Conservation (phyloP, 2,329 filamentous ascomycete species). For the Fusarium protoensiforme region DNA sequence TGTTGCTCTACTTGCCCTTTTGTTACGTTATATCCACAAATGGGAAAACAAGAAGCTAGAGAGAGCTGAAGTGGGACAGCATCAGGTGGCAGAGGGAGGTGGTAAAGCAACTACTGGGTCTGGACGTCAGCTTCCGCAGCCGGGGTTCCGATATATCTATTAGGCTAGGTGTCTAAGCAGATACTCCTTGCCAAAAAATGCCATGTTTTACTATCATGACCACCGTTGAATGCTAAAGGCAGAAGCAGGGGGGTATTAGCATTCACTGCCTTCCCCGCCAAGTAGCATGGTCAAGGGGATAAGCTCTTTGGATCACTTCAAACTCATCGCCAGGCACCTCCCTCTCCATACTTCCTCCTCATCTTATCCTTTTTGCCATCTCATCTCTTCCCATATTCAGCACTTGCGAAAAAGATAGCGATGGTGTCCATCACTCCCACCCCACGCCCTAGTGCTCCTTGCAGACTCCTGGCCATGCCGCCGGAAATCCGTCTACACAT, state of each 20-base stretch:
- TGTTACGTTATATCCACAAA: constrained; percentile 63
- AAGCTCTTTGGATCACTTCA: no score
- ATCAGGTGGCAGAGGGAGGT: background rate
- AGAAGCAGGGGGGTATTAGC: no score
- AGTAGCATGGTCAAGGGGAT: no score
- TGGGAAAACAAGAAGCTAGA: constrained; percentile 72
- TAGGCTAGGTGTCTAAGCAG: background rate
- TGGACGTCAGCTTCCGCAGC: background rate
- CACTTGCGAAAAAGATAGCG: background rate
- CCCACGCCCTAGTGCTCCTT: background rate
- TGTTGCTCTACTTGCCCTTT: constrained; percentile 64
- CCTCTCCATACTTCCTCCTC: no score
- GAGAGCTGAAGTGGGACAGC: constrained; percentile 45
- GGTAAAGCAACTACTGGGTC: background rate
- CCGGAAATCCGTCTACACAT: background rate
- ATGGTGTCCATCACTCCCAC: no score
- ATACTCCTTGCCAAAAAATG: no score
- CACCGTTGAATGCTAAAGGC: no score
- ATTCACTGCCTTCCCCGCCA: no score
- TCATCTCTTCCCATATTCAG: background rate
- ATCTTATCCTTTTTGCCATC: background rate
- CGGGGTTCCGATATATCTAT: constrained; percentile 34
- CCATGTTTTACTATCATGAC: no score
- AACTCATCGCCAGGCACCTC: no score
- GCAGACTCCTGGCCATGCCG: background rate